Evolutionary conservation across 2,329 filamentous ascomycete genomes (phyloP).

Genomic region (Geosmithia flava): DNA sequence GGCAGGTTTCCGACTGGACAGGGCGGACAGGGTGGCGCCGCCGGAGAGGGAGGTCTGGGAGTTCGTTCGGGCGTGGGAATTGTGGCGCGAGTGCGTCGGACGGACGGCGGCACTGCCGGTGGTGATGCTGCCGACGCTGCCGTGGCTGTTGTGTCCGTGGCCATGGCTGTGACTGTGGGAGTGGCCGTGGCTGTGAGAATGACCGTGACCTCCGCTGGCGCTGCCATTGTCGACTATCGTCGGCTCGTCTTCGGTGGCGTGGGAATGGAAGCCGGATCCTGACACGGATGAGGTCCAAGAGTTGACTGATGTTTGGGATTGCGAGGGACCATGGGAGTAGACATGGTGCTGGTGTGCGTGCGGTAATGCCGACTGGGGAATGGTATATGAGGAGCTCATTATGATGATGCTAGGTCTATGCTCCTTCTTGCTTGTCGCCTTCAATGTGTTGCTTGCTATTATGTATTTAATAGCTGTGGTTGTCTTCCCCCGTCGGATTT

Average conservation of each 20-base stretch:
- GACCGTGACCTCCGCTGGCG: conserved; percentile 12
- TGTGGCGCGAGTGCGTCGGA: conserved; percentile 11
- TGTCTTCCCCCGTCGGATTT: no score
- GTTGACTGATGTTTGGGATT: conserved; percentile 25
- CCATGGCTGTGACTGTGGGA: conserved; percentile 15
- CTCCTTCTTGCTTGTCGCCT: no score
- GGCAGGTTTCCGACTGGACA: conserved; percentile 16
- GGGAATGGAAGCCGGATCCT: conserved; percentile 15
- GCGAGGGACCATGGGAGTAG: conserved; percentile 24
- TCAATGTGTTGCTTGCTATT: no score
- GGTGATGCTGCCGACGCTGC: no score
- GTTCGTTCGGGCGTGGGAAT: conserved; percentile 15
- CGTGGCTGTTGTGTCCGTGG: no score
- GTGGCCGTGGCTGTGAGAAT: conserved; percentile 14
- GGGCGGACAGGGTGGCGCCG: conserved; percentile 12
- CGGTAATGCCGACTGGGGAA: conserved; percentile 37
- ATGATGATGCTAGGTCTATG: conserved; percentile 2
- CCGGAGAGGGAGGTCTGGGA: conserved; percentile 12
- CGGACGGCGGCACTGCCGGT: background rate
- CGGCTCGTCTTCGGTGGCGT: conserved; percentile 15
- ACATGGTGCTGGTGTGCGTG: conserved; percentile 31
- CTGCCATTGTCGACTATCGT: no score
- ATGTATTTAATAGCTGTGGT: no score
- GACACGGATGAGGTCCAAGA: conserved; percentile 22
- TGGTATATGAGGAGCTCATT: conserved; percentile 40